Evolutionary conservation across 768 basidiomycete species (phyloP).

Genomic region (Flagelloscypha sp.): DNA sequence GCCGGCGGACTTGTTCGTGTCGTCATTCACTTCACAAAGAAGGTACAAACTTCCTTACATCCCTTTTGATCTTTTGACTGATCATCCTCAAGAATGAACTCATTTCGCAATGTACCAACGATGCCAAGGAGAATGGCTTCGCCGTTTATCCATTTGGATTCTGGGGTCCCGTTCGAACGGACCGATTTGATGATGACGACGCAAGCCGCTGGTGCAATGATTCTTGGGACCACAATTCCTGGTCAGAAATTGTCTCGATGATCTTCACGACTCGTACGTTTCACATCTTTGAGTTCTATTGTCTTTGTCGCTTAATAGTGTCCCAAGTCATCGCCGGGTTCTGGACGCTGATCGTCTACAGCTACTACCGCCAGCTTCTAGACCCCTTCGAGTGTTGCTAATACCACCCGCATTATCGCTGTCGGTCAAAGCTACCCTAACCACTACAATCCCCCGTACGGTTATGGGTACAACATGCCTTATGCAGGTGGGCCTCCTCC

Average conservation of each 20-base stretch:
- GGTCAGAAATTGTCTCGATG: conserved; percentile 58
- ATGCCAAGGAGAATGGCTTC: conserved; percentile 26
- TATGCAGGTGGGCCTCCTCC: conserved; percentile 16
- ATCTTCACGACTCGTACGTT: conserved; percentile 50
- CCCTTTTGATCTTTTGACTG: not conserved
- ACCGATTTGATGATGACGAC: conserved; percentile 23
- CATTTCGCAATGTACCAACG: conserved; percentile 42
- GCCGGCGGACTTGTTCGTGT: conserved; percentile 47
- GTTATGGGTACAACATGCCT: conserved; percentile 22
- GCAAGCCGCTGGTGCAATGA: conserved; percentile 47
- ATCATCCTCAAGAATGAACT: conserved; percentile 39
- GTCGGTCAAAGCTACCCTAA: conserved; percentile 31
- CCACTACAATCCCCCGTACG: conserved; percentile 57
- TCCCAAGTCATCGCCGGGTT: conserved; percentile 44
- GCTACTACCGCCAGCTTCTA: conserved; percentile 67
- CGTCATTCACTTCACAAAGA: conserved; percentile 59
- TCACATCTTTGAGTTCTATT: conserved; percentile 1
- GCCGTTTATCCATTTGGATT: conserved; percentile 38
- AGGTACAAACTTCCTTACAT: conserved; percentile 31
- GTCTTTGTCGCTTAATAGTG: not conserved
- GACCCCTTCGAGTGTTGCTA: conserved; percentile 56
- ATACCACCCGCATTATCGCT: conserved; percentile 34
- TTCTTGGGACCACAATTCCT: conserved; percentile 57
- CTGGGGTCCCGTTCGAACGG: conserved; percentile 37
- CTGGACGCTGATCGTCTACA: conserved; percentile 59